Conservation (phyloP, 495 filamentous ascomycete genomes). For the Talaromyces wortmannii region DNA sequence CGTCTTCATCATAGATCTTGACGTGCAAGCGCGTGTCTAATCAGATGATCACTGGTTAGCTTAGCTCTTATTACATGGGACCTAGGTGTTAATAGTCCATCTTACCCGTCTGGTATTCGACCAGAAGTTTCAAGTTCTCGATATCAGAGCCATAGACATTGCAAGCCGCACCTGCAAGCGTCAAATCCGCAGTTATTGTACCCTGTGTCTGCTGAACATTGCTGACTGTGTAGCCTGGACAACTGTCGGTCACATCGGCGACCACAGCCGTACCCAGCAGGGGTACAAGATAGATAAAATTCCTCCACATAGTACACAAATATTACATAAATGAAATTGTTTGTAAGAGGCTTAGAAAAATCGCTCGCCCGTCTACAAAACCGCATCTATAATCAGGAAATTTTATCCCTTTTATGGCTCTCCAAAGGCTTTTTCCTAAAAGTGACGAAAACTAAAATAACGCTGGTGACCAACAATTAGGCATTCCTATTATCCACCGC, state of each 20-base stretch:
- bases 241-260: slow-evolving; percentile 8
- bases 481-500: too few species aligned
- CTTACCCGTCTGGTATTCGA: slow-evolving; percentile 40
- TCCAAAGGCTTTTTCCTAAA: too few species aligned
- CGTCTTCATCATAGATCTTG: slow-evolving; percentile 67
- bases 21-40: slow-evolving; percentile 76
- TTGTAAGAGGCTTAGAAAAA: too few species aligned
- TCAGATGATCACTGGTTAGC: background rate
- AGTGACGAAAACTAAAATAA: too few species aligned
- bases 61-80: background rate
- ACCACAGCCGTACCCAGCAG: too few species aligned
- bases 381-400: too few species aligned
- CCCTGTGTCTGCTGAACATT: slow-evolving; percentile 27
- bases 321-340: too few species aligned
- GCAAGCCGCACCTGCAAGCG: slow-evolving; percentile 42
- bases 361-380: too few species aligned
- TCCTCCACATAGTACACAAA: too few species aligned
- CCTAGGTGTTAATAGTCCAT: background rate
- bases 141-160: slow-evolving; percentile 51
- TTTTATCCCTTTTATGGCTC: too few species aligned
- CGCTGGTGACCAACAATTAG: too few species aligned
- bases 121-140: slow-evolving; percentile 35
- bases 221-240: slow-evolving; percentile 45
- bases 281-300: too few species aligned
- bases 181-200: slow-evolving; percentile 41